Conservation (phyloP, 805 yeast species). For the Lipomyces chichibuensis region DNA sequence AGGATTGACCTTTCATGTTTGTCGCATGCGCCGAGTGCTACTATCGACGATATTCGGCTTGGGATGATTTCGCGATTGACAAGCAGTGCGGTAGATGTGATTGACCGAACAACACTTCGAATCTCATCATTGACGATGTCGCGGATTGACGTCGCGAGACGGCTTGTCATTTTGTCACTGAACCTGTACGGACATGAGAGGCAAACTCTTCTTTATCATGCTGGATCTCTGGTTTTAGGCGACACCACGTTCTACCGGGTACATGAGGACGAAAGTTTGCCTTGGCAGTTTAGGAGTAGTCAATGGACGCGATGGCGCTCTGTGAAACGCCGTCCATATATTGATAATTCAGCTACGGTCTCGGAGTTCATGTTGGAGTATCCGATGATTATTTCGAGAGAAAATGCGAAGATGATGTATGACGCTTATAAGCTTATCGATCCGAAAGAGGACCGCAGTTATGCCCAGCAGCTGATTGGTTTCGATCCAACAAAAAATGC, state of each 20-base stretch:
- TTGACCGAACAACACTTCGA: conserved; percentile 15
- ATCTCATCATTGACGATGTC: conserved; percentile 19
- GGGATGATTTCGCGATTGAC: conserved; percentile 21
- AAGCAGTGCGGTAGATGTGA: conserved; percentile 20
- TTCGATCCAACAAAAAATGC: conserved; percentile 3
- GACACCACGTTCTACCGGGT: conserved; percentile 19
- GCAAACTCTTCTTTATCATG: conserved; percentile 1
- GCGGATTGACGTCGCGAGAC: conserved; percentile 18
- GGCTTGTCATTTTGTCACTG: conserved; percentile 20
- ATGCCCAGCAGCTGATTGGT: conserved; percentile 16
- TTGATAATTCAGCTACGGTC: neutral
- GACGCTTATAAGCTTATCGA: conserved; percentile 4
- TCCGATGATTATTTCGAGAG: conserved; percentile 15
- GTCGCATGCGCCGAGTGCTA: neutral
- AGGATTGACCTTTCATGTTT: conserved; percentile 12
- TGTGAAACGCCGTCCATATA: conserved; percentile 4
- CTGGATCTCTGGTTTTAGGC: conserved; percentile 9
- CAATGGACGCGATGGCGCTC: conserved; percentile 28
- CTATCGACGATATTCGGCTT: conserved; percentile 18
- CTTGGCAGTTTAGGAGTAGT: conserved; percentile 21
- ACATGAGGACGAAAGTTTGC: conserved; percentile 15
- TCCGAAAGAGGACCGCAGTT: conserved; percentile 10
- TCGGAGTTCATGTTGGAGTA: conserved; percentile 12
- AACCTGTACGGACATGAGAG: conserved; percentile 16
- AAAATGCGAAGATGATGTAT: conserved; percentile 2